These are phyloP conservation scores for Xylariales sp. DNA, from an alignment of 2,329 filamentous ascomycete genomes.

Conservation along the genomic window DNA sequence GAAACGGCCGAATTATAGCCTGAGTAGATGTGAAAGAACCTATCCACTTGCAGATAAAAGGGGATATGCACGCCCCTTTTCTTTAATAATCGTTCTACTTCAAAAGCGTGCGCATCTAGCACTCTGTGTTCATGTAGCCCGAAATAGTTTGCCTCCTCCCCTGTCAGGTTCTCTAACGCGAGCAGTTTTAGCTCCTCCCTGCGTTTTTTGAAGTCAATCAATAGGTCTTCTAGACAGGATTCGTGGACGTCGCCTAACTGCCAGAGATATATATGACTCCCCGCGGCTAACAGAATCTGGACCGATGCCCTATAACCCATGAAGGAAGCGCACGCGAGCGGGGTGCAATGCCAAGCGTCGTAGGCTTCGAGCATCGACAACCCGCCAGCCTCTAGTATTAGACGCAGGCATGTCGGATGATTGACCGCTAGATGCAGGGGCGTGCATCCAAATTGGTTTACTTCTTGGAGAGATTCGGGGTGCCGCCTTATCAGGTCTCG, in stretches of 20 bases:
- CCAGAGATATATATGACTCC: background rate
- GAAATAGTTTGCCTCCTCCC: background rate
- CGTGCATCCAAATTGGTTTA: background rate
- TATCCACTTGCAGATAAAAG: background rate
- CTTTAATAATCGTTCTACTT: background rate
- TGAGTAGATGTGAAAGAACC: background rate
- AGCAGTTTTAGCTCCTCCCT: conserved; percentile 16
- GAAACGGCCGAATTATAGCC: too few relatives aligned
- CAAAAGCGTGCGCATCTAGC: background rate
- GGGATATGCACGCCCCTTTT: conserved; percentile 5
- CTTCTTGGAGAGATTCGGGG: conserved; percentile 11
- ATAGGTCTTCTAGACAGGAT: conserved; percentile 1
- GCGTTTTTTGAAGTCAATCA: conserved; percentile 1
- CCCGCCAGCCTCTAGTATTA: conserved; percentile 5
- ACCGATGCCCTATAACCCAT: background rate
- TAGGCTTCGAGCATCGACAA: background rate
- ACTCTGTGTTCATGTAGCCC: conserved; percentile 2
- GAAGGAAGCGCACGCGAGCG: background rate
- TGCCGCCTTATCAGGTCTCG: conserved; percentile 2
- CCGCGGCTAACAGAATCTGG: background rate
- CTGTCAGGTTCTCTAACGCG: conserved; percentile 5
- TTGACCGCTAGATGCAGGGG: conserved; percentile 3
- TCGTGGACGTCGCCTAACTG: fast-evolving
- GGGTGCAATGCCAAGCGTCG: background rate
- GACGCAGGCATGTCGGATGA: conserved; percentile 4